Conservation (phyloP, 495 filamentous ascomycete genomes). For the Lasiosphaeria hispida region DNA sequence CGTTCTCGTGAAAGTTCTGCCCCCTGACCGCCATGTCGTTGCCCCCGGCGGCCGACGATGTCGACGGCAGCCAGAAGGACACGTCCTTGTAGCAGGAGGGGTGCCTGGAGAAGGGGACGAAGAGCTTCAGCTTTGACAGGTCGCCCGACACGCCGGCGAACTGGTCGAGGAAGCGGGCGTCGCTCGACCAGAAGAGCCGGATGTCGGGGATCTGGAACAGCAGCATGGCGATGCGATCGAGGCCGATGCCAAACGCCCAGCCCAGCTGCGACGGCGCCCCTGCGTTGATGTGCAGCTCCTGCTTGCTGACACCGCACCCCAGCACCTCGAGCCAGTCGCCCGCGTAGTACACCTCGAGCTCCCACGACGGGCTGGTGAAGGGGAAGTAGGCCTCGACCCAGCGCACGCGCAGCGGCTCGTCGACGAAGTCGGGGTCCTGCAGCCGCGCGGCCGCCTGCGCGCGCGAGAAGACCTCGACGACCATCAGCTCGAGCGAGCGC, state of each 20-base stretch:
- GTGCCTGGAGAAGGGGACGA: conserved; percentile 83
- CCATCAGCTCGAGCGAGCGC: conserved; percentile 80
- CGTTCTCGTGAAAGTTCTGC: conserved; percentile 80
- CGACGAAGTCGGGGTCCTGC: conserved; percentile 44
- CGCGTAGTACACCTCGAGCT: conserved; percentile 92
- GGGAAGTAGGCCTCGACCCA: conserved; percentile 98
- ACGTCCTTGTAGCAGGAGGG: conserved; percentile 88
- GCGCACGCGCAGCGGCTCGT: conserved; percentile 74
- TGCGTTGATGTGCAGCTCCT: conserved; percentile 73
- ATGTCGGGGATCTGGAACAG: conserved; percentile 95
- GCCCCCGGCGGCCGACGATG: conserved; percentile 54
- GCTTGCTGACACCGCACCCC: conserved; percentile 87
- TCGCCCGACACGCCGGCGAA: conserved; percentile 60
- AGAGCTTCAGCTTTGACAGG: conserved; percentile 56
- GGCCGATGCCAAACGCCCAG: conserved; percentile 93
- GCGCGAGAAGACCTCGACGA: conserved; percentile 81
- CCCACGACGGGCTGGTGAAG: conserved; percentile 92
- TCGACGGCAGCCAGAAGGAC: conserved; percentile 79
- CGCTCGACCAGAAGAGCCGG: conserved; percentile 91
- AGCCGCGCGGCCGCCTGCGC: conserved; percentile 64
- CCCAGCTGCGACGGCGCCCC: conserved; percentile 73
- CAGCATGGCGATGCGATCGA: conserved; percentile 95
- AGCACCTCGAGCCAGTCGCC: conserved; percentile 93
- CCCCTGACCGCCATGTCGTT: conserved; percentile 33
- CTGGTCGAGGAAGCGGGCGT: conserved; percentile 77